These are phyloP conservation scores for Coprinellus micaceus DNA, from an alignment of 768 basidiomycete species.

Conservation along the genomic window DNA sequence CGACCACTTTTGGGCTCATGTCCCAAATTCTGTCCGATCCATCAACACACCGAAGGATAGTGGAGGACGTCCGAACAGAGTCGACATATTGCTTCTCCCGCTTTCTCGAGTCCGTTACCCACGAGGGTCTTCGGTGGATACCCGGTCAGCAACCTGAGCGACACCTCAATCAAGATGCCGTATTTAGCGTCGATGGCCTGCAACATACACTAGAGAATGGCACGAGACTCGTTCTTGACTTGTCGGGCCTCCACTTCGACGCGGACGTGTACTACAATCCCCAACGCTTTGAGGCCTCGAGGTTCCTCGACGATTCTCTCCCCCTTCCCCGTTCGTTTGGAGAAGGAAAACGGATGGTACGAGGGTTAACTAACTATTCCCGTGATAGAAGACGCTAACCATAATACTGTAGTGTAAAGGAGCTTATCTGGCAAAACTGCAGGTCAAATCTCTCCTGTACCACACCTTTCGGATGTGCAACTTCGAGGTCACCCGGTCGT, in stretches of 20 bases:
- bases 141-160: neutral
- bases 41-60: neutral
- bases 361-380: no score
- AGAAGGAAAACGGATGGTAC: neutral
- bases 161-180: neutral
- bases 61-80: neutral
- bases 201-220: neutral
- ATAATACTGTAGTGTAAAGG: neutral
- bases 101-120: neutral
- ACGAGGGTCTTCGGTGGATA: neutral
- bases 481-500: no score
- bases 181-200: neutral
- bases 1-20: neutral
- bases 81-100: neutral
- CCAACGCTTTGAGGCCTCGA: neutral
- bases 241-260: neutral
- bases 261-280: neutral
- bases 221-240: neutral
- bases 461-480: neutral
- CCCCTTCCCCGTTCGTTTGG: constrained; percentile 1
- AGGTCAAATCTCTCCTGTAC: neutral
- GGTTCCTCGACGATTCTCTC: neutral
- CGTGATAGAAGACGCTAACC: no score
- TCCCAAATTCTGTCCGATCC: neutral
- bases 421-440: neutral